phyloP scores from a whole-genome alignment of 192 early-diverging fungal species.

The Rhizophagus sp. region DNA sequence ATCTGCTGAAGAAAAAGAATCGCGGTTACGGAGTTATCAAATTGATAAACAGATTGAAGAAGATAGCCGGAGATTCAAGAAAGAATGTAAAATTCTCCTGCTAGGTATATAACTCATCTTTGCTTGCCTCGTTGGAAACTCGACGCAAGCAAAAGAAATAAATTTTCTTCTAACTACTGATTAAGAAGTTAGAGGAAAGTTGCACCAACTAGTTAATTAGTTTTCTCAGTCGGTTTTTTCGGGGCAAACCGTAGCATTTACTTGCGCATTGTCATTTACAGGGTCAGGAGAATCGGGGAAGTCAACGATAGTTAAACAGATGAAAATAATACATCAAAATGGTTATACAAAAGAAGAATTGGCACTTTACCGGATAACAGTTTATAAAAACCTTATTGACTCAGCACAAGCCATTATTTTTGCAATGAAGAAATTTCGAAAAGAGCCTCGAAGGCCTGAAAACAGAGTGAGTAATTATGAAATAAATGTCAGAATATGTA shows the following conservation, averaged over 20 bases:
- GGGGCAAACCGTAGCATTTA: conserved; percentile 3
- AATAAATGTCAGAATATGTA: neutral
- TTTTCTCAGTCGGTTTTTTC: neutral
- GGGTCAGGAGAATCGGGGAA: conserved; percentile 94
- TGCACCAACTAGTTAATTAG: neutral
- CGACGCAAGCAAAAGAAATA: neutral
- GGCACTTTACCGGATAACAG: conserved; percentile 70
- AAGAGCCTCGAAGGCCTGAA: conserved; percentile 52
- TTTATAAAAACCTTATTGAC: conserved; percentile 87
- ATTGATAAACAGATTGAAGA: conserved; percentile 68
- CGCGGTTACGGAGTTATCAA: conserved; percentile 48
- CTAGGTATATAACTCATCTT: conserved; percentile 50
- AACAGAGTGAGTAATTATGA: conserved; percentile 45
- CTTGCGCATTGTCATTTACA: conserved; percentile 32
- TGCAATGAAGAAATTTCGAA: conserved; percentile 66
- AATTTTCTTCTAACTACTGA: neutral
- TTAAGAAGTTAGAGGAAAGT: neutral
- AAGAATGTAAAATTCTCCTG: conserved; percentile 75
- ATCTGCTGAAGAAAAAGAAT: conserved; percentile 62
- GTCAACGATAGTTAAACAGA: conserved; percentile 95
- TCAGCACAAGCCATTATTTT: conserved; percentile 75
- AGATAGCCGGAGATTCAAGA: conserved; percentile 56
- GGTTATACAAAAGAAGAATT: conserved; percentile 85
- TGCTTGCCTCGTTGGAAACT: neutral
- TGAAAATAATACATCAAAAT: conserved; percentile 96